Conservation (phyloP, 2,329 filamentous ascomycete species). For the Elsinoe ampelina region DNA sequence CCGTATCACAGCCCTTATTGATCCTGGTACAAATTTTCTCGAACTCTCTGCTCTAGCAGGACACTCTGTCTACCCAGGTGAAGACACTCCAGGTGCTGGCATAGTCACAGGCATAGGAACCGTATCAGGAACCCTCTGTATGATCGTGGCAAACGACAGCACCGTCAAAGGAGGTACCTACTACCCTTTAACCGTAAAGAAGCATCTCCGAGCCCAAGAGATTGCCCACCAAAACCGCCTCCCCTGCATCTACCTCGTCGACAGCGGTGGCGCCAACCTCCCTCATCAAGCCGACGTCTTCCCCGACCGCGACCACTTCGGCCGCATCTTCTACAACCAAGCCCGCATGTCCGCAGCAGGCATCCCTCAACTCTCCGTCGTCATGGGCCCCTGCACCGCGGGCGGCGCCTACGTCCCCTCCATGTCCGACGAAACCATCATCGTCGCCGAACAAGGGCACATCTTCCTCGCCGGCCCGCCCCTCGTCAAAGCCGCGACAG, state of each 20-base stretch:
- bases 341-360: conserved; percentile 81
- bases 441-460: conserved; percentile 89
- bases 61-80: conserved; percentile 73
- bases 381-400: conserved; percentile 96
- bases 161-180: conserved; percentile 97
- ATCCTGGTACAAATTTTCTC: conserved; percentile 81
- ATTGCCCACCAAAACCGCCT: conserved; percentile 81
- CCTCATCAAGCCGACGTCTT: conserved; percentile 95
- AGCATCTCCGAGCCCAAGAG: conserved; percentile 85
- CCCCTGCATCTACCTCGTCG: conserved; percentile 88
- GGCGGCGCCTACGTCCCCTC: conserved; percentile 92
- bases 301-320: conserved; percentile 88
- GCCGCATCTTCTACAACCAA: conserved; percentile 97
- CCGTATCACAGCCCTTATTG: conserved; percentile 75
- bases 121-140: conserved; percentile 81
- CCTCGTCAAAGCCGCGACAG: conserved; percentile 90
- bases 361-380: conserved; percentile 87
- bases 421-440: conserved; percentile 97
- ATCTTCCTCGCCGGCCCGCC: conserved; percentile 95
- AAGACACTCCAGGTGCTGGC: conserved; percentile 79
- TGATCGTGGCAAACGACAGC: conserved; percentile 92
- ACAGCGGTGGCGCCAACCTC: conserved; percentile 90
- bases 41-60: conserved; percentile 91
- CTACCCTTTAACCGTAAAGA: conserved; percentile 95
- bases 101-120: conserved; percentile 89